Percentiles rank a stretch among this genome's conserved stretches.
Evolutionary conservation across 1,139 yeast genomes (phyloP).

Genomic region (Candida freyschussii): DNA sequence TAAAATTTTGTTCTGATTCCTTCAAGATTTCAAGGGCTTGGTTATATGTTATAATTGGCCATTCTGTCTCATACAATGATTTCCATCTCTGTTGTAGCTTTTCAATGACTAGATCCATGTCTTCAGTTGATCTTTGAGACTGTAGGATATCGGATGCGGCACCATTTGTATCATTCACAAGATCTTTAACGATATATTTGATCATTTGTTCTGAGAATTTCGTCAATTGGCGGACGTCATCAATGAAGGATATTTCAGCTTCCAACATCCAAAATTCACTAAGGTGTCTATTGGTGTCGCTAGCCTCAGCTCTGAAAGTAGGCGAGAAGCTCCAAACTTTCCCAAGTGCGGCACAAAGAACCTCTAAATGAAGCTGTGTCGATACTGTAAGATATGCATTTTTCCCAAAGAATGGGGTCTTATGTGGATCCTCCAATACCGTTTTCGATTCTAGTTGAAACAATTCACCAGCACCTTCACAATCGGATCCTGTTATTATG

Average conservation of each 20-base stretch:
- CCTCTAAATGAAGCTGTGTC: slow-evolving; percentile 87
- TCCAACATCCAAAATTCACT: slow-evolving; percentile 98
- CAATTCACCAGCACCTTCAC: slow-evolving; percentile 97
- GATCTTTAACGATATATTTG: slow-evolving; percentile 41
- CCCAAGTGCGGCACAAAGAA: slow-evolving; percentile 64
- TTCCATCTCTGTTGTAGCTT: slow-evolving; percentile 30
- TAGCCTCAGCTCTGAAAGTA: slow-evolving; percentile 89
- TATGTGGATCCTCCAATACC: slow-evolving; percentile 19
- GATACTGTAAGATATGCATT: slow-evolving; percentile 80
- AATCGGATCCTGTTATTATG: slow-evolving; percentile 79
- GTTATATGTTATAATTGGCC: slow-evolving; percentile 73
- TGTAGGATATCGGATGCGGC: slow-evolving; percentile 40
- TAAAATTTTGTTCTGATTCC: slow-evolving; percentile 28
- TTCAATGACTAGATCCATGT: slow-evolving; percentile 27
- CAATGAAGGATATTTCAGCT: slow-evolving; percentile 75
- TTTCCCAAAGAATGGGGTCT: slow-evolving; percentile 54
- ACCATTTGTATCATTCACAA: slow-evolving; percentile 32
- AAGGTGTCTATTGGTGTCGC: slow-evolving; percentile 87
- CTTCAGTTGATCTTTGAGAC: slow-evolving; percentile 36
- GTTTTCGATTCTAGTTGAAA: slow-evolving; percentile 47
- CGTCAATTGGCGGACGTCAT: slow-evolving; percentile 55
- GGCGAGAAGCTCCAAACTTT: slow-evolving; percentile 91
- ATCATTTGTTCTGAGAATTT: slow-evolving; percentile 67
- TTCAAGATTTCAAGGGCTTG: slow-evolving; percentile 62
- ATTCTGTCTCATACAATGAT: slow-evolving; percentile 30